Conservation (phyloP, 305 asterid species). For the Rubia peregrina region DNA sequence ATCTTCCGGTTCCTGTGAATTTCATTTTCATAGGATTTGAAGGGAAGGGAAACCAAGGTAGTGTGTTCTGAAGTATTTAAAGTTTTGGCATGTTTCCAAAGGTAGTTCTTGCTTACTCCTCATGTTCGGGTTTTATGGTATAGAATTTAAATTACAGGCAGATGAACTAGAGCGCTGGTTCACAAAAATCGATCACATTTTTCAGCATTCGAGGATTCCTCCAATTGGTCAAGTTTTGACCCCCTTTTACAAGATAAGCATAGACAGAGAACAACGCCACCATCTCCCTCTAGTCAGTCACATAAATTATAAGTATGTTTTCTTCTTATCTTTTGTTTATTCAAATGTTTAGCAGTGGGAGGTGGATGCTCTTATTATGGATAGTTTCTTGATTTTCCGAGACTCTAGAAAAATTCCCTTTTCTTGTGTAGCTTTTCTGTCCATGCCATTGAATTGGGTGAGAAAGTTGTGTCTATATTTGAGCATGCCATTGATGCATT, state of each 20-base stretch:
- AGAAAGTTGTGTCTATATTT: slow-evolving; percentile 73
- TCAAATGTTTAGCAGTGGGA: slow-evolving; percentile 14
- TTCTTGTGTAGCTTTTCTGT: slow-evolving; percentile 74
- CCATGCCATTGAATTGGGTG: slow-evolving; percentile 93
- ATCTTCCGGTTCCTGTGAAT: slow-evolving; percentile 89
- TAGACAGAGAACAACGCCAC: slow-evolving; percentile 67
- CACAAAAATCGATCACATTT: slow-evolving; percentile 93
- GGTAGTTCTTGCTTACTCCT: slow-evolving; percentile 11
- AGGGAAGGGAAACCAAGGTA: slow-evolving; percentile 94
- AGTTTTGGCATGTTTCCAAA: neutral
- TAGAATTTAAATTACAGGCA: slow-evolving; percentile 72
- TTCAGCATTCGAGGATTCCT: slow-evolving; percentile 92
- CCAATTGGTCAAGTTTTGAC: slow-evolving; percentile 77
- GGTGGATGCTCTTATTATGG: slow-evolving; percentile 1
- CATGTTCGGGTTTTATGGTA: slow-evolving; percentile 19
- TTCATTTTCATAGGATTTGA: slow-evolving; percentile 94
- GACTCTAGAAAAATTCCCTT: slow-evolving; percentile 15
- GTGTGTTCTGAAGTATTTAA: slow-evolving; percentile 8
- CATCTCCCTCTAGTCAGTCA: slow-evolving; percentile 91
- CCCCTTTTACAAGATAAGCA: slow-evolving; percentile 85
- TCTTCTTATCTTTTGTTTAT: slow-evolving; percentile 14
- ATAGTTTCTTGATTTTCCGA: neutral
- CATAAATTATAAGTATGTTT: slow-evolving; percentile 70
- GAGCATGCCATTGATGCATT: slow-evolving; percentile 82
- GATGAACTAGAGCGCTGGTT: slow-evolving; percentile 97